phyloP scores from a whole-genome alignment of 2,329 filamentous ascomycete genomes.

The Ophiostoma himal-ulmi region DNA sequence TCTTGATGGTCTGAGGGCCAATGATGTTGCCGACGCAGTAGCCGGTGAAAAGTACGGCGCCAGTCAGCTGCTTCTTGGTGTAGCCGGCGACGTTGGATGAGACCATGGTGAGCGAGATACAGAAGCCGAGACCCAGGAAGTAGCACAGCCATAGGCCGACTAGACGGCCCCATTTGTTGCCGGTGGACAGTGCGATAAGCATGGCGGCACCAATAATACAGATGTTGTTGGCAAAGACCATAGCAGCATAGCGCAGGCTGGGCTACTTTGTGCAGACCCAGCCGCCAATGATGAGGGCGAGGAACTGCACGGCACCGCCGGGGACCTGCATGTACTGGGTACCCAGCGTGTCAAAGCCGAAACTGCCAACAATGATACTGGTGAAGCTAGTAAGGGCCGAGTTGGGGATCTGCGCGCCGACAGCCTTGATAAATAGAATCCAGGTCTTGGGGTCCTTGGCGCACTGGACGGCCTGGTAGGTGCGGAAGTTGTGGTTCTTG shows the following conservation, averaged over 20 bases:
- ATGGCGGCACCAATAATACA: slow-evolving; percentile 50
- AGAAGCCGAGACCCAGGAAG: slow-evolving; percentile 37
- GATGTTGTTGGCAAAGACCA: slow-evolving; percentile 50
- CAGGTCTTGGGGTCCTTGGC: slow-evolving; percentile 55
- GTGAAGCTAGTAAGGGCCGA: slow-evolving; percentile 38
- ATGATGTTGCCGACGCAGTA: slow-evolving; percentile 53
- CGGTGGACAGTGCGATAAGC: slow-evolving; percentile 44
- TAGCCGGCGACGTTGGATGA: slow-evolving; percentile 49
- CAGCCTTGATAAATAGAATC: slow-evolving; percentile 43
- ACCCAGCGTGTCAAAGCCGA: slow-evolving; percentile 32
- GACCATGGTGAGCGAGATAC: slow-evolving; percentile 48
- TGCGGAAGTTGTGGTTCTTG: slow-evolving; percentile 51
- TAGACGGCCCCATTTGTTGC: slow-evolving; percentile 48
- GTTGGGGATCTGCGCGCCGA: slow-evolving; percentile 27
- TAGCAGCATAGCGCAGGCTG: slow-evolving; percentile 47
- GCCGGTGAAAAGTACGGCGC: slow-evolving; percentile 46
- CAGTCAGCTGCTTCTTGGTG: slow-evolving; percentile 50
- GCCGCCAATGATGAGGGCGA: slow-evolving; percentile 46
- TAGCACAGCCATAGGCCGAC: slow-evolving; percentile 49
- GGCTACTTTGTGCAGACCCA: slow-evolving; percentile 48
- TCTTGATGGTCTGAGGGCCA: slow-evolving; percentile 48
- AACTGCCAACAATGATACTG: slow-evolving; percentile 32
- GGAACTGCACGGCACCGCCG: slow-evolving; percentile 52
- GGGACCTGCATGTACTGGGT: slow-evolving; percentile 47
- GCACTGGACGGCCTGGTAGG: slow-evolving; percentile 51